Evolutionary conservation across 352 stramenopile species (phyloP).

Genomic region (Globisporangium lucens): DNA sequence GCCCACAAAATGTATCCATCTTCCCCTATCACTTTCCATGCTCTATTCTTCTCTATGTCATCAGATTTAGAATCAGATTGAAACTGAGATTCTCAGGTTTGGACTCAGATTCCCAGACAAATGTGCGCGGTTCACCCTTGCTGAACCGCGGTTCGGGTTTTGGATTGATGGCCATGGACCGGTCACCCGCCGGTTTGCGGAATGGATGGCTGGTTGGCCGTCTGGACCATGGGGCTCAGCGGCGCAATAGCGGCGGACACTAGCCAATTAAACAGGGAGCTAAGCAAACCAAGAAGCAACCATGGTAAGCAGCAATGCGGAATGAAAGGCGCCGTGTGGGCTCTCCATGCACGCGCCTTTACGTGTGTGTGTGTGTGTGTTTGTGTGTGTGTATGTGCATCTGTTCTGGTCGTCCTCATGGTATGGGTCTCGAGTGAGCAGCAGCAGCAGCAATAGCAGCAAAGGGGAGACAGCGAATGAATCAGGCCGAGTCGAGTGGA

Average conservation of each 20-base stretch:
- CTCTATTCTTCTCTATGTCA: not conserved
- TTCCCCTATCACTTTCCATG: too few relatives aligned
- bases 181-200: conserved; percentile 10
- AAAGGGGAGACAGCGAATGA: not conserved
- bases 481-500: not conserved
- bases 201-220: conserved; percentile 44
- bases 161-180: conserved; percentile 7
- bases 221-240: conserved; percentile 12
- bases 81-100: not conserved
- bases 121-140: not conserved
- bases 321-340: not conserved
- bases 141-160: conserved; percentile 3
- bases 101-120: not conserved
- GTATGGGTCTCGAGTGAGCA: not conserved
- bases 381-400: not conserved
- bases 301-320: conserved; percentile 59
- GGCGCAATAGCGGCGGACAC: conserved; percentile 31
- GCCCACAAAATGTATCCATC: too few relatives aligned
- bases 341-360: not conserved
- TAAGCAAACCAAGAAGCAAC: conserved; percentile 78
- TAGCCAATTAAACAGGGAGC: conserved; percentile 84
- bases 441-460: not conserved
- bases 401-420: not conserved
- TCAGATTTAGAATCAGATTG: not conserved
- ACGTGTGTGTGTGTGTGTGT: not conserved